A percentile compares a stretch with the other conserved stretches of the same genome.
Conservation (phyloP, 1,139 yeast genomes). For the Yamadazyma dushanensis region DNA sequence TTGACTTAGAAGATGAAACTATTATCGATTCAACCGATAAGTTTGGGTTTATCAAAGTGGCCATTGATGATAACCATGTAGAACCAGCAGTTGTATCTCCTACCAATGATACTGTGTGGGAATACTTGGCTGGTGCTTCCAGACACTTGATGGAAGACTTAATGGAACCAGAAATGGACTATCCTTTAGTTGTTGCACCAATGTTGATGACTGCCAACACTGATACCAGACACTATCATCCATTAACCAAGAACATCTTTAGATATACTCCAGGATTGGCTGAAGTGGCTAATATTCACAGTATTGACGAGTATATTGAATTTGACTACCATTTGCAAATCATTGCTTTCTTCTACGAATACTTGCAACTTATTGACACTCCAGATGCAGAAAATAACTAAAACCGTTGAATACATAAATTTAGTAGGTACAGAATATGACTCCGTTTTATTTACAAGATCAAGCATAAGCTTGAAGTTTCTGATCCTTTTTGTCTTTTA, state of each 20-base stretch:
- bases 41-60: slow-evolving; percentile 27
- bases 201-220: slow-evolving; percentile 77
- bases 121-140: slow-evolving; percentile 41
- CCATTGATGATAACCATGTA: slow-evolving; percentile 16
- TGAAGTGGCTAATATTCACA: slow-evolving; percentile 28
- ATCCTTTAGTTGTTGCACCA: slow-evolving; percentile 60
- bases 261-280: slow-evolving; percentile 52
- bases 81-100: slow-evolving; percentile 44
- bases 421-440: slow-evolving; percentile 2
- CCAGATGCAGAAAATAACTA: slow-evolving; percentile 8
- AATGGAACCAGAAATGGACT: slow-evolving; percentile 32
- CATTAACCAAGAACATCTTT: slow-evolving; percentile 68
- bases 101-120: slow-evolving; percentile 38
- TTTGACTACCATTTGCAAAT: slow-evolving; percentile 42
- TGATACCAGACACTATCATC: slow-evolving; percentile 80
- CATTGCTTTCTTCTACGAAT: slow-evolving; percentile 42
- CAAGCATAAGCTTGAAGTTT: neutral
- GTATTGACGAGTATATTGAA: slow-evolving; percentile 40
- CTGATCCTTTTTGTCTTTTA: neutral
- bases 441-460: slow-evolving; percentile 1
- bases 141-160: slow-evolving; percentile 46
- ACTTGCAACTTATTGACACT: slow-evolving; percentile 26
- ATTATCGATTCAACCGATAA: slow-evolving; percentile 18
- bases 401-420: neutral
- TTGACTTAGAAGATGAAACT: slow-evolving; percentile 23